phyloP scores from a whole-genome alignment of 2,329 filamentous ascomycete genomes.

The Thermoascus crustaceus region DNA sequence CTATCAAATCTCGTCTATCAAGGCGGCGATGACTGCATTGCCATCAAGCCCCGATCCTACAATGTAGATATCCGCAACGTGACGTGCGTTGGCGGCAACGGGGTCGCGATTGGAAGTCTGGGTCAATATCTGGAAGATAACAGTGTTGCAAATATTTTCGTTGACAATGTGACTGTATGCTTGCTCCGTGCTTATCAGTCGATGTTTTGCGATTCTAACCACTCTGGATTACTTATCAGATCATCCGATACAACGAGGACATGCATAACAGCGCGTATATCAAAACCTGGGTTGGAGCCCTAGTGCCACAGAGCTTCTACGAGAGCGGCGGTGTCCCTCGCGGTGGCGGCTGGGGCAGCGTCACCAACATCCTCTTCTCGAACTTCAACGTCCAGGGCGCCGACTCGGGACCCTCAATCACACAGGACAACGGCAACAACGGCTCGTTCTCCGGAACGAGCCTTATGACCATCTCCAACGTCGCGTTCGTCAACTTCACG shows the following conservation, averaged over 20 bases:
- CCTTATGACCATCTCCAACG: constrained; percentile 43
- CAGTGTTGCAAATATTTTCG: constrained; percentile 41
- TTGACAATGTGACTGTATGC: constrained; percentile 36
- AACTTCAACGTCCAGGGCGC: constrained; percentile 46
- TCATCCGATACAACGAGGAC: constrained; percentile 40
- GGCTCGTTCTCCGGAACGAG: constrained; percentile 42
- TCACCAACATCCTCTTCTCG: constrained; percentile 44
- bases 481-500: constrained; percentile 46
- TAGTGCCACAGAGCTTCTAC: constrained; percentile 40
- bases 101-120: constrained; percentile 44
- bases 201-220: too few relatives aligned
- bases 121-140: constrained; percentile 50
- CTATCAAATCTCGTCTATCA: constrained; percentile 47
- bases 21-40: constrained; percentile 55
- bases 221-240: constrained; percentile 11
- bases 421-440: constrained; percentile 44
- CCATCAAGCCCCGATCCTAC: constrained; percentile 54
- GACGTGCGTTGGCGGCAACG: constrained; percentile 48
- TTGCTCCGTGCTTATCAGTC: not conserved
- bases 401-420: constrained; percentile 37
- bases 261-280: constrained; percentile 46
- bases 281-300: constrained; percentile 49
- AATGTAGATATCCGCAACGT: constrained; percentile 48
- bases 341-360: constrained; percentile 48
- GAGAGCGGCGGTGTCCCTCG: constrained; percentile 42